These are phyloP conservation scores for Ceratocystis lukuohia DNA, from an alignment of 2,329 filamentous ascomycete genomes.

Conservation along the genomic window DNA sequence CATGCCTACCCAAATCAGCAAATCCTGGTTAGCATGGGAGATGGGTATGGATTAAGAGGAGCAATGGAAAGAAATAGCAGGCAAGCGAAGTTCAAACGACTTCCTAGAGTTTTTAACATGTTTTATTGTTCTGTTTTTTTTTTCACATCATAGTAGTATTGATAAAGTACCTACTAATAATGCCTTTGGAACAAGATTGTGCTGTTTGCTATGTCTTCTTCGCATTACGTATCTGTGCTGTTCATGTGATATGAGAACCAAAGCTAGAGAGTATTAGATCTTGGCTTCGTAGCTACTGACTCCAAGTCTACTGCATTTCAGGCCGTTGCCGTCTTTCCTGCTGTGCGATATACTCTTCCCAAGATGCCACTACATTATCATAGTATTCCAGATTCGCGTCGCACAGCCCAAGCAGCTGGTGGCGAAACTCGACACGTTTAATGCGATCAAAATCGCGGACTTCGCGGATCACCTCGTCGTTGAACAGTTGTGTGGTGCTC, in stretches of 20 bases:
- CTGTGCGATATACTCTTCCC: conserved; percentile 80
- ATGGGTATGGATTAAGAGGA: neutral
- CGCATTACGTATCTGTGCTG: conserved; percentile 6
- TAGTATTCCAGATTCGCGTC: conserved; percentile 84
- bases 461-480: conserved; percentile 89
- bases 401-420: conserved; percentile 69
- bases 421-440: conserved; percentile 84
- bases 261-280: conserved; percentile 1
- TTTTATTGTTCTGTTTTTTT: neutral
- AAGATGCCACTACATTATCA: conserved; percentile 61
- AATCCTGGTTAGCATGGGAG: neutral
- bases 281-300: neutral
- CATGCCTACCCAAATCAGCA: neutral
- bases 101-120: neutral
- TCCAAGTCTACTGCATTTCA: conserved; percentile 17
- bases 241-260: neutral
- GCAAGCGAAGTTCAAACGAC: neutral
- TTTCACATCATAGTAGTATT: neutral
- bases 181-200: neutral
- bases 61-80: neutral
- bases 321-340: conserved; percentile 46
- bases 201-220: neutral
- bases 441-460: conserved; percentile 91
- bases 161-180: neutral
- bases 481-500: conserved; percentile 79